Evolutionary conservation across 2,329 filamentous ascomycete species (phyloP), one percentile per base, ranked within the genome.

Genomic region (Ophiocordyceps robertsii): DNA sequence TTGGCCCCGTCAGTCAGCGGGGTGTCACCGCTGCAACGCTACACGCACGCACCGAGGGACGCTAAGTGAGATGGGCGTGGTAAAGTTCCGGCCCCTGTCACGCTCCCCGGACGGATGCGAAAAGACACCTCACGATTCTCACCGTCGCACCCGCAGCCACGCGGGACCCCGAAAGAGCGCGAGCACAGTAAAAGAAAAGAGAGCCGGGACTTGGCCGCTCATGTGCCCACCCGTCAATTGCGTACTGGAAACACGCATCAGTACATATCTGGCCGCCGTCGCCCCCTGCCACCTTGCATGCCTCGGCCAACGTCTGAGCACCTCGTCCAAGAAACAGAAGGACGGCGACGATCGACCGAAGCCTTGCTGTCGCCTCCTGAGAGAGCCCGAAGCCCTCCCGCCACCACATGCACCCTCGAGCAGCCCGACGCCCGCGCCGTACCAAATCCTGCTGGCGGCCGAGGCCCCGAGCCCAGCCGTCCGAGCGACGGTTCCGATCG

Each of bases 331-430:
- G 31, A 32, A 11, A 32, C 31, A 32, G 31, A 32, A 32, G 7
- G 12, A 32, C 6, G 8, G 4, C 6, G 3, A 10, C 33, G 12
- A 36, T 17, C 33, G 9, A 36, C 14, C 5, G n/a, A 36, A 16
- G n/a, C 13, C 33, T 17, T 14, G 4, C 33, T 10, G 19, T 36
- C 17, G 33, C 8, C 3, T 10, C n/a, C 33, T 36, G 12, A 14
- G 10, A 36, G 16, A 10, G 16, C 13, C 10, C 6, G 27, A 8
- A 30, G 6, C 24, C 11, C 12, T 8, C 3, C 24, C 11, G 37
- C 14, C 24, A 16, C 49, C 55, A 56, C 53, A 58, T 59, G 56
- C 54, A 41, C 47, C 42, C 46, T 45, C 44, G 46, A 48, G 19
- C 41, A 41, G 29, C 46, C 21, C 37, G 33, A 44, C 39, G 45